A percentile compares a stretch with the other conserved stretches of the same genome.
Conservation (phyloP, 345 rosid species). For the Populus tremula region DNA sequence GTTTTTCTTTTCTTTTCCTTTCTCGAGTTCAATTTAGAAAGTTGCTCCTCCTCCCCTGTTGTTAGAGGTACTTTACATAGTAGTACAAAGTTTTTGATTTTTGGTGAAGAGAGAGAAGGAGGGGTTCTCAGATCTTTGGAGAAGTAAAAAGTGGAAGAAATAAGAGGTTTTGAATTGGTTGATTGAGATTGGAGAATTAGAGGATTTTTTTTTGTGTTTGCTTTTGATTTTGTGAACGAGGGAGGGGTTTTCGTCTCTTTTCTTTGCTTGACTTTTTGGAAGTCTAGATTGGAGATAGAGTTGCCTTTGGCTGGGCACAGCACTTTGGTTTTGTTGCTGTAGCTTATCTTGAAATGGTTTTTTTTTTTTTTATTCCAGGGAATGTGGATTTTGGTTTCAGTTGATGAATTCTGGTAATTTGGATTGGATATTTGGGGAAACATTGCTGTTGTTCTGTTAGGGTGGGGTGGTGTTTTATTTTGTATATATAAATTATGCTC, state of each 20-base stretch:
- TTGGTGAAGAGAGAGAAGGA: constrained; percentile 2
- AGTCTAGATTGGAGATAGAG: neutral
- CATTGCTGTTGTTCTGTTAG: constrained; percentile 15
- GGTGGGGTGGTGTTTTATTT: constrained; percentile 12
- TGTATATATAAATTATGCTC: constrained; percentile 49
- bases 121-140: constrained; percentile 2
- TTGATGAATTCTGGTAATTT: constrained; percentile 16
- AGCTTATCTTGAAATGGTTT: constrained; percentile 9
- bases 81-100: constrained; percentile 27
- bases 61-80: constrained; percentile 17
- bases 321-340: neutral
- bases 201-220: constrained; percentile 16
- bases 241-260: constrained; percentile 9
- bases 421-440: constrained; percentile 6
- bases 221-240: constrained; percentile 17
- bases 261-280: constrained; percentile 14
- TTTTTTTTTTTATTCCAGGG: neutral
- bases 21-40: neutral
- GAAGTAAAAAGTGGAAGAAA: constrained; percentile 16
- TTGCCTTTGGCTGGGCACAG: neutral
- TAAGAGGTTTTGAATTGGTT: constrained; percentile 15
- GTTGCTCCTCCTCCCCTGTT: constrained; percentile 20
- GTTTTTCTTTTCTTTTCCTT: neutral
- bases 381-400: constrained; percentile 13
- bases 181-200: constrained; percentile 21